A percentile compares a stretch with the other conserved stretches of the same genome.
phyloP scores from a whole-genome alignment of 148 eudicot genomes.

The Nepenthes gracilis region DNA sequence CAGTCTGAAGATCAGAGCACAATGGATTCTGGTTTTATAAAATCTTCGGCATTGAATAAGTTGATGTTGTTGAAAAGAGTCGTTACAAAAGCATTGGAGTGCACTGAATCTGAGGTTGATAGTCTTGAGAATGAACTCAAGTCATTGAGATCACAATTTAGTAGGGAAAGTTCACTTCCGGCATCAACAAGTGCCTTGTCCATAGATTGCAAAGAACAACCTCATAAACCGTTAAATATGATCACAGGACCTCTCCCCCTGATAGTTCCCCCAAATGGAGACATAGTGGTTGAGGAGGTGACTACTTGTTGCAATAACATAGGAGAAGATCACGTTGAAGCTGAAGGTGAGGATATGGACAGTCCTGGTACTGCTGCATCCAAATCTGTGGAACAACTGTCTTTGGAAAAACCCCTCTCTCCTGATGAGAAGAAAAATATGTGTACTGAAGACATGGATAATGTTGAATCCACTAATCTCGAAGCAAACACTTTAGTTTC shows the following conservation, averaged over 20 bases:
- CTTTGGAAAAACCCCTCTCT: slow-evolving; percentile 10
- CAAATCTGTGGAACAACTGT: slow-evolving; percentile 30
- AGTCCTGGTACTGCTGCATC: slow-evolving; percentile 75
- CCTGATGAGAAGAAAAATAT: slow-evolving; percentile 5
- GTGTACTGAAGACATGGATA: slow-evolving; percentile 5
- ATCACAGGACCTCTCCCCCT: slow-evolving; percentile 28
- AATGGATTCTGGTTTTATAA: slow-evolving; percentile 34
- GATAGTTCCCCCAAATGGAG: slow-evolving; percentile 30
- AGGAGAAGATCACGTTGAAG: slow-evolving; percentile 18
- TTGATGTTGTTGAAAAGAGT: slow-evolving; percentile 51
- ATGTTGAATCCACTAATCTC: slow-evolving; percentile 5
- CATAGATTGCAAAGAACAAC: slow-evolving; percentile 18
- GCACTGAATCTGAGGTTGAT: slow-evolving; percentile 80
- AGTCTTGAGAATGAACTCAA: slow-evolving; percentile 73
- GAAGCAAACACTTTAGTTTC: slow-evolving; percentile 10
- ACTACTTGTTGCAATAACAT: slow-evolving; percentile 13
- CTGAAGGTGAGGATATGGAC: slow-evolving; percentile 36
- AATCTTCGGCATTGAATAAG: slow-evolving; percentile 49
- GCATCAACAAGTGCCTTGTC: slow-evolving; percentile 26
- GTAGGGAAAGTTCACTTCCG: slow-evolving; percentile 13
- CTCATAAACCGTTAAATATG: slow-evolving; percentile 20
- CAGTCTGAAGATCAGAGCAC: slow-evolving; percentile 30
- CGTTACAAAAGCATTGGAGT: slow-evolving; percentile 52
- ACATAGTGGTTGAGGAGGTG: slow-evolving; percentile 18
- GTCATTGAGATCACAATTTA: slow-evolving; percentile 22